These are phyloP conservation scores for Aspergillus biplanus DNA, from an alignment of 495 filamentous ascomycete species.

Conservation along the genomic window DNA sequence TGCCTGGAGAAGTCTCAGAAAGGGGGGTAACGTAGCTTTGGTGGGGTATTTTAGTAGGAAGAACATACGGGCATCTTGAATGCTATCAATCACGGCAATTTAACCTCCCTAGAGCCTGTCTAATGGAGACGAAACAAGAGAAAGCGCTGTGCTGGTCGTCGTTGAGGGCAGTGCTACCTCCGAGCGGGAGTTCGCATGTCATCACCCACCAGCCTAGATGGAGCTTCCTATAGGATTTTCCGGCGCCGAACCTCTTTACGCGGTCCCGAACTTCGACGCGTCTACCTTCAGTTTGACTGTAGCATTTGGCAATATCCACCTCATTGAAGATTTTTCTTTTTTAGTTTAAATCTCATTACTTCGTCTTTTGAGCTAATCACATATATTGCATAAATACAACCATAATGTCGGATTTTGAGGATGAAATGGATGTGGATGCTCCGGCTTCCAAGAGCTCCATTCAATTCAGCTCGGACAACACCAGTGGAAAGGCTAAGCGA, in stretches of 20 bases:
- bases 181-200: slow-evolving; percentile 40
- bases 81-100: slow-evolving; percentile 12
- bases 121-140: slow-evolving; percentile 22
- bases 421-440: slow-evolving; percentile 85
- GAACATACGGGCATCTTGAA: slow-evolving; percentile 55
- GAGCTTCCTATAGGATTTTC: slow-evolving; percentile 41
- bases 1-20: slow-evolving; percentile 56
- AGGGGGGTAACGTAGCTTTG: background rate
- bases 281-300: slow-evolving; percentile 15
- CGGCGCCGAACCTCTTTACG: slow-evolving; percentile 52
- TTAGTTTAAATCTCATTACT: too few species aligned
- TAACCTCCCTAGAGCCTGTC: slow-evolving; percentile 27
- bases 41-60: background rate
- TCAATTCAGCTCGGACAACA: slow-evolving; percentile 57
- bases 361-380: too few species aligned
- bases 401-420: slow-evolving; percentile 88
- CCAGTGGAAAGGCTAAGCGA: slow-evolving; percentile 83
- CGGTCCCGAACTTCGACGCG: slow-evolving; percentile 41
- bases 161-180: slow-evolving; percentile 34
- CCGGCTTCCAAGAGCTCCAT: slow-evolving; percentile 57
- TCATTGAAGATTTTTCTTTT: slow-evolving; percentile 5
- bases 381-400: background rate
- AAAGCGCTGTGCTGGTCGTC: slow-evolving; percentile 22
- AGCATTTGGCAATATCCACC: slow-evolving; percentile 7
- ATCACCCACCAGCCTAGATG: slow-evolving; percentile 33